Evolutionary conservation across 2,329 filamentous ascomycete species (phyloP), one percentile per base, ranked within the genome.

Genomic region (Paecilomyces sp.): DNA sequence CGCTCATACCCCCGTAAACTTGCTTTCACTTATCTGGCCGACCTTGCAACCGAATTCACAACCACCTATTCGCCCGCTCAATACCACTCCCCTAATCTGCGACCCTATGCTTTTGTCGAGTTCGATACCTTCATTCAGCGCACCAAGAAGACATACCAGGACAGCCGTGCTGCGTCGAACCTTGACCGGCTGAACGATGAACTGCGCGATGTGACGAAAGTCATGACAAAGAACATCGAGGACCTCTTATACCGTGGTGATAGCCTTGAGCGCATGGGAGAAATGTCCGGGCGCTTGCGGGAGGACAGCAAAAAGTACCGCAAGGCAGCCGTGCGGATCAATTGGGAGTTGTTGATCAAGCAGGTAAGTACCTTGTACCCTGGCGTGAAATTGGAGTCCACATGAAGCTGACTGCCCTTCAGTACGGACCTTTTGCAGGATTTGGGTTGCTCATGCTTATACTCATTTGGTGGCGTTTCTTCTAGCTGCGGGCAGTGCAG

Each of bases 181-280:
- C 85, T 99, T 60, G 91, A 95, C 76, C 92, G 93, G 78, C 82
- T 99, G 65, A 97, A 99, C 72, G 91, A 97, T 72, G 95, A 99
- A 82, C 85, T 99, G 65, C 89, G 92, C 74, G 94, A 97, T 77
- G 95, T 99, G 58, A 97, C 94, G 1, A 92, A 97, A 79, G 92
- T 99, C 72, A 99, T 99, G 95, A 97, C 92, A 59, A 97, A 97
- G 85, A 99, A 99, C 76, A 97, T 99, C 67, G 94, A 99, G 81
- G 94, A 99, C 75, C 79, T 99, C 71, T 80, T 99, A 57, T 99
- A 99, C 74, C 83, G 95, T 63, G 94, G 94, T 30, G 94, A 99
- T 74, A 94, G 88, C 69, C 78, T 99, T 66, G 94, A 99, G 79
- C 85, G 92, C 70, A 99, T 99, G 94, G 93, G 94, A 62, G 93